Evolutionary conservation across 192 early-diverging fungal species (phyloP), one percentile per base, ranked within the genome.

Genomic region (Umbelopsis ramanniana): DNA sequence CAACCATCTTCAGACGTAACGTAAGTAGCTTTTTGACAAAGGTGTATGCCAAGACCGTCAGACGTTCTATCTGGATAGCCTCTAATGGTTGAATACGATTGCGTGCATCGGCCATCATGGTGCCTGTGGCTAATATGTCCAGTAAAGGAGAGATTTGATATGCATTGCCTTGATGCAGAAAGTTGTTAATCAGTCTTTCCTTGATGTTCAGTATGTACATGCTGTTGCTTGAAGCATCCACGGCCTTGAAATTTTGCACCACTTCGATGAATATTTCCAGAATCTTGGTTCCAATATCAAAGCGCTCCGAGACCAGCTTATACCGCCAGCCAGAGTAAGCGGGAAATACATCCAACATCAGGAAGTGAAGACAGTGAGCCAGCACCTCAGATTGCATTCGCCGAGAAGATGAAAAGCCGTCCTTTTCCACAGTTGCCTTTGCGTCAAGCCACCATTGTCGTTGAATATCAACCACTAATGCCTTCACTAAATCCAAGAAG

Each of bases 81-180:
- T 80, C 57, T 40, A 53, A 17, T 43, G 45, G 24, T 67, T 81
- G 46, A 60, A 82, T 67, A 14, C 71, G 75, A 76, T 46, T 77
- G 57, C 26, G 57, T 38, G 57, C 29, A 74, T 67, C 74, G 54
- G 21, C 80, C 67, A 52, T 77, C 9, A 14, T 83, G 14, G 81
- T 76, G 14, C 80, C 83, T 22, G 72, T 66, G 12, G 78, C 75
- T 46, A 88, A 79, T 21, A 80, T 79, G 21, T 77, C 82, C 19
- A 86, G 69, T 15, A 87, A 66, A 2, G 84, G 84, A 23, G 78
- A 66, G 14, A 79, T 67, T 9, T 85, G 77, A 33, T 85, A 80
- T 46, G 75, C 79, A 22, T 81, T 83, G 43, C 84, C 86, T 21
- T 88, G 81, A 37, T 76, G 73, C 45, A 86, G 74, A 76, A 86